Conservation (phyloP, 371 early-diverging fungal species). For the Mortierella sp. region DNA sequence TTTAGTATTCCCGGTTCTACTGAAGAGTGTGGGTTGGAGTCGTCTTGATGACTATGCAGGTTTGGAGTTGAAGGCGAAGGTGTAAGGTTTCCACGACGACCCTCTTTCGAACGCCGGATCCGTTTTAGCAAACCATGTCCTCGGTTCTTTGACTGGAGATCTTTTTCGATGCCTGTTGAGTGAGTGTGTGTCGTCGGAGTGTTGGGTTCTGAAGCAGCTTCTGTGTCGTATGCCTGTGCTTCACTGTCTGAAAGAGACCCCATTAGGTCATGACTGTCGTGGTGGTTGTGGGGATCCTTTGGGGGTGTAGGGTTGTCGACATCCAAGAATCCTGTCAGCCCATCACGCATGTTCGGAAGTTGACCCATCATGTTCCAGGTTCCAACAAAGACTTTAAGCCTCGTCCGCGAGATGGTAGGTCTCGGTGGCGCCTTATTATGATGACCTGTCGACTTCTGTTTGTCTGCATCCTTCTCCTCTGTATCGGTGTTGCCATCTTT, state of each 20-base stretch:
- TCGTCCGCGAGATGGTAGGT: slow-evolving; percentile 34
- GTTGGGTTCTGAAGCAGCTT: neutral
- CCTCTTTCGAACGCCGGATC: slow-evolving; percentile 1
- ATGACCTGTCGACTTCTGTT: no score
- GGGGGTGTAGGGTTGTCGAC: slow-evolving; percentile 6
- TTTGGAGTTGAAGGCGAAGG: neutral
- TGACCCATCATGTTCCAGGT: slow-evolving; percentile 86
- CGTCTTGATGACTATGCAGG: neutral
- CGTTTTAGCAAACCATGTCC: slow-evolving; percentile 8
- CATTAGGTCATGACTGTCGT: neutral
- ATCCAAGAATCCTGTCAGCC: slow-evolving; percentile 44
- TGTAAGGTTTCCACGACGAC: neutral
- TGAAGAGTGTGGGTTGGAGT: neutral
- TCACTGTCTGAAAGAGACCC: neutral
- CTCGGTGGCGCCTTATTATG: slow-evolving; percentile 12
- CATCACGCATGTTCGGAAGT: slow-evolving; percentile 50
- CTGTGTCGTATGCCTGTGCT: neutral
- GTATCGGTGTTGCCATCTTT: neutral
- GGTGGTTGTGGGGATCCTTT: neutral
- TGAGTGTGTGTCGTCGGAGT: no score
- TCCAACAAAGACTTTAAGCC: slow-evolving; percentile 71
- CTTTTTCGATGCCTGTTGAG: neutral
- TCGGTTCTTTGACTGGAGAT: neutral
- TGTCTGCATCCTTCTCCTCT: neutral
- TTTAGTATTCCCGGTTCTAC: slow-evolving; percentile 20